Evolutionary conservation across 805 yeast genomes (phyloP), one percentile per base, ranked within the genome.

Genomic region (Candida fluviatilis): DNA sequence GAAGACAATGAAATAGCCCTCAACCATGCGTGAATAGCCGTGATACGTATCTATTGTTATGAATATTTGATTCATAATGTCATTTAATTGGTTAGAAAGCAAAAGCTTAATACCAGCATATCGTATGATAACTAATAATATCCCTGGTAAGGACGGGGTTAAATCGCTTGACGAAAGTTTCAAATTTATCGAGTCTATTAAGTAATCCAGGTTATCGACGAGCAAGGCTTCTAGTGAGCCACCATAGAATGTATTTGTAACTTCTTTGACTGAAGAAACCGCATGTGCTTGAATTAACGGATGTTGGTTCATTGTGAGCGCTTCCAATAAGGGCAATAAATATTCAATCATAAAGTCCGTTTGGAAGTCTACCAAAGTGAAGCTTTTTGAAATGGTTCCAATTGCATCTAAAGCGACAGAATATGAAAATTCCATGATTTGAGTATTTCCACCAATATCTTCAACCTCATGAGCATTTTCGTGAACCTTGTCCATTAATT

Each of bases 11-110:
- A 89, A 84, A 42, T 87, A 81, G 1, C 87, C 86, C 41, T 81
- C 81, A 38, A 86, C 80, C 13, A 93, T 62, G 12, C 70, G 66
- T 2, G 80, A 64, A 56, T 91, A 91, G 0, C 91, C 95, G 60
- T 90, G 96, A 52, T 83, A 91, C 37, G 80, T 69, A 60, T 91
- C 98, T 35, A 91, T 67, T 25, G 90, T 62, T 14, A 81, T 76
- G 56, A 91, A 88, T 45, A 88, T 72, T 3, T 89, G 78, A 34
- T 79, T 75, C 14, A 91, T 64, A 1, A 91, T 69, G 56, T 91
- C 98, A 36, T 70, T 76, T 37, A 91, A 68, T 42, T 79, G 86
- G 41, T 66, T 65, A 7, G 54, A 45, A 23, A 72, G 69, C 11
- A 88, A 63, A 17, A 88, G 64, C 21, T 74, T 66, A 7, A 73